phyloP scores from a whole-genome alignment of 768 basidiomycete genomes.

The Rhizopogon vinicolor region DNA sequence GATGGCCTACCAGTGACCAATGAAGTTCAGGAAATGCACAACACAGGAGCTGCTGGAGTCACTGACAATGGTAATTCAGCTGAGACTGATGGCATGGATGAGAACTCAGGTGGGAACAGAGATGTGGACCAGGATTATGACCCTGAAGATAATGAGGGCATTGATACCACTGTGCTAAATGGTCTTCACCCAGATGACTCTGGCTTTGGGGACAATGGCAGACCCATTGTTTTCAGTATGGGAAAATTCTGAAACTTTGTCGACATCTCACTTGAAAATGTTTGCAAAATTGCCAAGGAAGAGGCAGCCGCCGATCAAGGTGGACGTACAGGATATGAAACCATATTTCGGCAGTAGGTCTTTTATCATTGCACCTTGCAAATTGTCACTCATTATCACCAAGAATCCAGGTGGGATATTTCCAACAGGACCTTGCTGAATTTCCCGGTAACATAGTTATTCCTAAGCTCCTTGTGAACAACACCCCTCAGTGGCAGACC shows the following conservation, averaged over 20 bases:
- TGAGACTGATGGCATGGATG: neutral
- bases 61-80: neutral
- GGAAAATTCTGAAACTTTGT: neutral
- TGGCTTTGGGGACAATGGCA: neutral
- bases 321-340: neutral
- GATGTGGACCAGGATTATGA: neutral
- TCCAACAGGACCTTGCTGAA: neutral
- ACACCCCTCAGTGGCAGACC: neutral
- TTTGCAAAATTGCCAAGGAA: neutral
- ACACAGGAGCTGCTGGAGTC: neutral
- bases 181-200: neutral
- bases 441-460: neutral
- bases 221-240: neutral
- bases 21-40: neutral
- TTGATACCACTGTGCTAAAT: neutral
- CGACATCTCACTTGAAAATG: neutral
- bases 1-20: neutral
- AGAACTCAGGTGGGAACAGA: neutral
- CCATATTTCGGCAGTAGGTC: neutral
- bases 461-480: neutral
- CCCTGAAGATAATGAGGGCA: neutral
- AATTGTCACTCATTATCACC: neutral
- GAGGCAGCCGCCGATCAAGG: neutral
- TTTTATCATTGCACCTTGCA: neutral
- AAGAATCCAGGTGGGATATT: neutral